These are phyloP conservation scores for Juncus inflexus DNA, from an alignment of 176 grass and related monocot genomes.

Conservation along the genomic window DNA sequence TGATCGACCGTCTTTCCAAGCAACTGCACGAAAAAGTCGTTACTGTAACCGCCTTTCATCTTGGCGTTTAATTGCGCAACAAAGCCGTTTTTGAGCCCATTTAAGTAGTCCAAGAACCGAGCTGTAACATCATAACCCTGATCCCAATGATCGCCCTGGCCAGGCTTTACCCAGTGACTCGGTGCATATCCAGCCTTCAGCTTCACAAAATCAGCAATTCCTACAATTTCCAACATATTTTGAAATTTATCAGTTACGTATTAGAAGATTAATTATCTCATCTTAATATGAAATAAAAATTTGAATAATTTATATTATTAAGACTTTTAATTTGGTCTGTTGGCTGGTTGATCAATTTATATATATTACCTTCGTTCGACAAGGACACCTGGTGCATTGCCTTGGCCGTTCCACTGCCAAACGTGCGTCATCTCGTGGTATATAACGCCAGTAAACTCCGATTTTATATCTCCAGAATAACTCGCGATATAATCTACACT, in stretches of 20 bases:
- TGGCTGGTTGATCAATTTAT: background rate
- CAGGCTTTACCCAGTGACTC: conserved; percentile 37
- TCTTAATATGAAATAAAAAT: too few species aligned
- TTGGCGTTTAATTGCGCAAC: conserved; percentile 30
- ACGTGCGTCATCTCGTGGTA: conserved; percentile 59
- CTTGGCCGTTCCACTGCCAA: conserved; percentile 45
- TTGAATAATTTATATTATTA: too few species aligned
- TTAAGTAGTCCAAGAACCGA: conserved; percentile 46
- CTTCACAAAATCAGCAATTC: conserved; percentile 57
- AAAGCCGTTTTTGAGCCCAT: conserved; percentile 25
- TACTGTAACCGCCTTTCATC: conserved; percentile 32
- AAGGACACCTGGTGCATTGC: background rate
- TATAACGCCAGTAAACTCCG: conserved; percentile 43
- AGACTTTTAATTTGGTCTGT: too few species aligned
- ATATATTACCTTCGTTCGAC: conserved; percentile 26
- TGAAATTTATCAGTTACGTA: too few species aligned
- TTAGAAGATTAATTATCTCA: too few species aligned
- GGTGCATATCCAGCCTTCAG: conserved; percentile 32
- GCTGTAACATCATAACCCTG: conserved; percentile 47
- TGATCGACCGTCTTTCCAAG: conserved; percentile 35
- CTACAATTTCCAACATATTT: too few species aligned
- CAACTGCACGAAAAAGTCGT: conserved; percentile 27
- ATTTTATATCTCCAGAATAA: conserved; percentile 29
- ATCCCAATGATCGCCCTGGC: conserved; percentile 42
- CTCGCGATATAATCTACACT: conserved; percentile 33